These are phyloP conservation scores for Auricularia heimuer DNA, from an alignment of 768 basidiomycete species.

Conservation along the genomic window DNA sequence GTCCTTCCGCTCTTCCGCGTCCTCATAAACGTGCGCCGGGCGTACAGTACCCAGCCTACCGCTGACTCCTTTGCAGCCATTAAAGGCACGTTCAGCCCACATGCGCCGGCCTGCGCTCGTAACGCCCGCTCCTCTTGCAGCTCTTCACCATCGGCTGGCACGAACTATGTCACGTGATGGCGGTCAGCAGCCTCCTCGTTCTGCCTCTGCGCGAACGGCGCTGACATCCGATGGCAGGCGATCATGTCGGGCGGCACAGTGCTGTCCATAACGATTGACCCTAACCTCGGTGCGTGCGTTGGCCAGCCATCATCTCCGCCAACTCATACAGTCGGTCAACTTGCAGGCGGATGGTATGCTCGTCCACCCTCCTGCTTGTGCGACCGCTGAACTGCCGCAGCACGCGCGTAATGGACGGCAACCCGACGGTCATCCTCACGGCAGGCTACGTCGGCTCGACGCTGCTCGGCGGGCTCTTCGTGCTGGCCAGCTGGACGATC, in stretches of 20 bases:
- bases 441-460: constrained; percentile 76
- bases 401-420: constrained; percentile 56
- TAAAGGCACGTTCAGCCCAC: constrained; percentile 35
- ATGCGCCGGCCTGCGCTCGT: neutral
- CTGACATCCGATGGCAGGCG: constrained; percentile 36
- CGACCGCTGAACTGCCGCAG: neutral
- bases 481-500: constrained; percentile 79
- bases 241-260: constrained; percentile 73
- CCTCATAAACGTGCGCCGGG: constrained; percentile 41
- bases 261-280: constrained; percentile 74
- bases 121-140: constrained; percentile 8
- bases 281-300: constrained; percentile 66
- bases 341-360: constrained; percentile 26
- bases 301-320: constrained; percentile 31
- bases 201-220: neutral
- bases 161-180: constrained; percentile 74
- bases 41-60: neutral
- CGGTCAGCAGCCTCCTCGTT: constrained; percentile 36
- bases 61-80: constrained; percentile 28
- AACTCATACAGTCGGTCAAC: constrained; percentile 54
- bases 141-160: constrained; percentile 85
- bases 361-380: neutral
- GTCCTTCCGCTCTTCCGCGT: constrained; percentile 72
- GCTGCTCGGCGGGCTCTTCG: constrained; percentile 70
- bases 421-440: constrained; percentile 58